Percentiles rank a stretch among this genome's conserved stretches.
phyloP scores from a whole-genome alignment of 345 rosid genomes.

The Lepidium africanum region DNA sequence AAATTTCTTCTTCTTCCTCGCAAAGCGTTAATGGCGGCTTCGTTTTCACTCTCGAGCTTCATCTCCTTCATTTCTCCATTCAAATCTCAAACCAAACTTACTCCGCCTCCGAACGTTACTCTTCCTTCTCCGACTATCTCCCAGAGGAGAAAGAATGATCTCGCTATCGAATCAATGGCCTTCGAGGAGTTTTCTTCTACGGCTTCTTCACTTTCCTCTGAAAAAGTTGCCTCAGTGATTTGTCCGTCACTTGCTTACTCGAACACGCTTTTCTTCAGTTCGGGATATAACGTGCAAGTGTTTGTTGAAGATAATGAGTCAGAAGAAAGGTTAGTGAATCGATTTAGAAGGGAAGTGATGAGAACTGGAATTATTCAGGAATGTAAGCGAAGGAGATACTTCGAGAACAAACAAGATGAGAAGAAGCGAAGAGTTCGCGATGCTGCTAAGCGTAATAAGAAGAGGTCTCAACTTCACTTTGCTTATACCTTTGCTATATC shows the following conservation, averaged over 20 bases:
- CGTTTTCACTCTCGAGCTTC: constrained; percentile 52
- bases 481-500: not conserved
- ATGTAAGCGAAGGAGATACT: constrained; percentile 54
- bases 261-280: constrained; percentile 57
- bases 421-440: constrained; percentile 68
- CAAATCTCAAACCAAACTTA: constrained; percentile 32
- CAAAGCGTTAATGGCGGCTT: constrained; percentile 47
- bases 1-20: not conserved
- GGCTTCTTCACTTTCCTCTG: constrained; percentile 26
- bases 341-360: constrained; percentile 72
- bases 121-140: constrained; percentile 17
- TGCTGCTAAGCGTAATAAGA: constrained; percentile 73
- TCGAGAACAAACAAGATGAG: constrained; percentile 70
- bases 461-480: constrained; percentile 30
- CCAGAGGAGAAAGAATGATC: constrained; percentile 28
- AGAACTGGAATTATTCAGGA: constrained; percentile 79
- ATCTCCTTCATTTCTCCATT: constrained; percentile 55
- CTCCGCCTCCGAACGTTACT: constrained; percentile 23
- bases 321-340: constrained; percentile 59
- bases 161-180: constrained; percentile 19
- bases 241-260: constrained; percentile 66
- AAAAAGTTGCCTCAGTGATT: constrained; percentile 44
- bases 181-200: constrained; percentile 22
- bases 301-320: constrained; percentile 66
- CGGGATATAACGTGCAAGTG: constrained; percentile 70